Base-by-base conservation (phyloP, 345 rosid species). In the Eucalyptus fibrosa region DNA sequence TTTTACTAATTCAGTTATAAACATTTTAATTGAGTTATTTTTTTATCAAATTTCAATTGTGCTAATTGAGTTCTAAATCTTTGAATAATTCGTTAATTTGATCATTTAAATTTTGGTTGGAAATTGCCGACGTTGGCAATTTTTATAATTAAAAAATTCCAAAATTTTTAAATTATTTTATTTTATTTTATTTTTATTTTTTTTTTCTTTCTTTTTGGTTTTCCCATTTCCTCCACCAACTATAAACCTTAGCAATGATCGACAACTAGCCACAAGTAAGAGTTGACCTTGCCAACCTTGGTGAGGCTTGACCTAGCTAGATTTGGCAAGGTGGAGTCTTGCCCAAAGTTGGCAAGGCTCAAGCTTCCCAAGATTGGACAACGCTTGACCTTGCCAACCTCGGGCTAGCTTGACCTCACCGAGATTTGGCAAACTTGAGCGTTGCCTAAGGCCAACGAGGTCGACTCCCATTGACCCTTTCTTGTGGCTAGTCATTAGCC, bases 381-480 rank as follows among this genome's bases (percentile, higher is more conserved):
- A 21, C 1, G 1, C 59, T 53, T 1, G 26, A 53, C 59, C 59
- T 5, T 8, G 5, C 59, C 26, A 53, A 53, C 59, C 59, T 21
- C 11, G 5, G 2, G 59, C 59, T 0, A 0, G 59, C 59, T 56
- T 0, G 12, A 56, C 13, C 62, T 56, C 0, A 0, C 0, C 1
- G 14, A 0, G 7, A 26, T 24, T 26, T 9, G 0, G 7, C 62
- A 9, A 56, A 2, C 62, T 23, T 26, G 13, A 56, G 30, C 13
- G 3, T 56, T 56, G 30, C 2, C 3, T 23, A 9, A 24, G 62
- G 62, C 30, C 7, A 1, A 0, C 2, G 2, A 56, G 14, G 30
- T 56, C 0, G 7, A 26, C 62, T 53, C 59, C 11, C 26, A 0
- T 53, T 1, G 5, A 4, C 59, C 59, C 26, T 53, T 53, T 53